Conservation (phyloP, 2,329 filamentous ascomycete species). For the Orbilia blumenaviensis region DNA sequence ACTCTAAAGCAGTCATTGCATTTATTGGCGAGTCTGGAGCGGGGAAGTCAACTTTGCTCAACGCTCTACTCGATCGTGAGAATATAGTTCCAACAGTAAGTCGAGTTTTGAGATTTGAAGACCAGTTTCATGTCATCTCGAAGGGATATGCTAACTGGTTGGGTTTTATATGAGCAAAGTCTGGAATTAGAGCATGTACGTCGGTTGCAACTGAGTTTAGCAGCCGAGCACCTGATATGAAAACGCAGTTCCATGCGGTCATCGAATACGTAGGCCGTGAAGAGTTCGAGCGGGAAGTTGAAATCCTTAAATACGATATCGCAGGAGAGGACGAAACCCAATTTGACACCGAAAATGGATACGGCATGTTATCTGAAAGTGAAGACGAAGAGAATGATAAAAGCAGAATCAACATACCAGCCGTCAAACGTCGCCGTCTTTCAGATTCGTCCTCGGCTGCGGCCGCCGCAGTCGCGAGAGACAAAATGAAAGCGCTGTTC, state of each 20-base stretch:
- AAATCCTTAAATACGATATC: conserved; percentile 27
- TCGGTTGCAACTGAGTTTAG: conserved; percentile 44
- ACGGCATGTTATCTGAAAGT: background rate
- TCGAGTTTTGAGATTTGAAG: too few species aligned
- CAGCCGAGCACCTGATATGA: conserved; percentile 8
- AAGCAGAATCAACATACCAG: background rate
- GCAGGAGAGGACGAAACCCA: background rate
- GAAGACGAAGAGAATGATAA: conserved; percentile 13
- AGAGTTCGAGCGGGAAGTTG: conserved; percentile 42
- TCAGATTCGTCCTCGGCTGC: background rate
- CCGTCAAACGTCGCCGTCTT: conserved; percentile 30
- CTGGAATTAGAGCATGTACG: conserved; percentile 40
- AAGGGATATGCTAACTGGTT: too few species aligned
- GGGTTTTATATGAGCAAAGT: too few species aligned
- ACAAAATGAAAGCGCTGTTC: conserved; percentile 40
- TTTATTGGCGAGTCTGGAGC: conserved; percentile 46
- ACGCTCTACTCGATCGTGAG: conserved; percentile 37
- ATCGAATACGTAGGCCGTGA: conserved; percentile 26
- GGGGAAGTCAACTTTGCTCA: conserved; percentile 36
- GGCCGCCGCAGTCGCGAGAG: conserved; percentile 8
- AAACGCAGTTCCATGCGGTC: conserved; percentile 13
- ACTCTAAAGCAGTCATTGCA: conserved; percentile 16
- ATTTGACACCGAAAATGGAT: background rate
- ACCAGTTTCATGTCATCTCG: too few species aligned
- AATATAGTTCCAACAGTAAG: conserved; percentile 40